Evolutionary conservation across 176 grass and related monocot genomes (phyloP), one percentile per base, ranked within the genome.

Genomic region (Elymus sibiricus): DNA sequence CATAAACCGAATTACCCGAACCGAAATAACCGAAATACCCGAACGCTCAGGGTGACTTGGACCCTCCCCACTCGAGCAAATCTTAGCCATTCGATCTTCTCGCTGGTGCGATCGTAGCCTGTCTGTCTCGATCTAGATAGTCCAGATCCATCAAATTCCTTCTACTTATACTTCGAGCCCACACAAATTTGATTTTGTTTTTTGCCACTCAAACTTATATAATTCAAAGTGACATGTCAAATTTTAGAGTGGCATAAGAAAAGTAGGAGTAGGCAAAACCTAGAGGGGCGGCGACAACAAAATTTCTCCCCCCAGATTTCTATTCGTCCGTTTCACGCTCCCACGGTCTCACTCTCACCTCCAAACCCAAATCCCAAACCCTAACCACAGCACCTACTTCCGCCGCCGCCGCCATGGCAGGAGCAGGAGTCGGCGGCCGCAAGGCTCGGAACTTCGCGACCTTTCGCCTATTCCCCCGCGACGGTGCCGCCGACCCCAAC

Each of bases 371-470:
- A 62, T 61, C 53, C 62, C 62, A 83, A 95, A 83, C 86, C 92
- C 79, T 84, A 87, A 66, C 6, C 47, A 62, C 42, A 49, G 16
- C 82, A 21, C 9, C 72, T 29, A 0, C 42, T 16, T 1, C 77
- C 82, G 1, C 82, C 81, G 55, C 84, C 84, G 84, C 16, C 85
- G 66, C 65, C 73, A 95, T 95, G 90, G 88, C 67, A 79, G 80
- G 85, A 76, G 83, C 42, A 39, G 82, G 63, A 38, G 72, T 10
- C 15, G 37, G 60, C 26, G 70, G 89, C 74, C 89, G 86, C 71
- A 95, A 93, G 86, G 62, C 63, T 25, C 93, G 94, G 82, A 93
- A 90, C 77, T 94, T 88, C 64, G 97, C 97, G 14, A 98, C 94
- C 3, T 98, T 92, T 82, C 90, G 89, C 6, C 97, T 98, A 60